Conservation (phyloP, 2,329 filamentous ascomycete species). For the Tolypocladium cylindrosporum region DNA sequence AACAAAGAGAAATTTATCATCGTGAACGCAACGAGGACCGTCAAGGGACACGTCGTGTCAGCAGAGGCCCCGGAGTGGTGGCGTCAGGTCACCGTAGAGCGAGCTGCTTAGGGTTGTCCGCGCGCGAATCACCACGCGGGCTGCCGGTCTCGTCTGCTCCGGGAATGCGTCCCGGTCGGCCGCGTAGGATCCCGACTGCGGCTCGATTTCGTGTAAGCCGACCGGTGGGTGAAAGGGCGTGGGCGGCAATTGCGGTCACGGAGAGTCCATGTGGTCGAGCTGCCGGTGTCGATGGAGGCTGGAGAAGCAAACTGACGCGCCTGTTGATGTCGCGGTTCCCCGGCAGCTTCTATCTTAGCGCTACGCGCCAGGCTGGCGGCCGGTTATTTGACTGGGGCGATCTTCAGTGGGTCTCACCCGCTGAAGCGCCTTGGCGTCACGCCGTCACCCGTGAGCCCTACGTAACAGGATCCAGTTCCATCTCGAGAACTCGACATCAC, state of each 20-base stretch:
- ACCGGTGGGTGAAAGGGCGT: neutral
- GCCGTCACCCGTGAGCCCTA: no score
- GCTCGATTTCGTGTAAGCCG: neutral
- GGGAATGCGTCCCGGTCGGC: neutral
- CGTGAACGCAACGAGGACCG: neutral
- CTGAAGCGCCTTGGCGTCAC: neutral
- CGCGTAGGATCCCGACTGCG: neutral
- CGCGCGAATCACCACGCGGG: neutral
- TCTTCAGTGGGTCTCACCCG: conserved; percentile 1
- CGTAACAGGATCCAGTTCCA: neutral
- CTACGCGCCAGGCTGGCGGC: neutral
- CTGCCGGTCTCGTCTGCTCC: neutral
- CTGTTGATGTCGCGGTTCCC: neutral
- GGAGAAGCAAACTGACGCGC: neutral
- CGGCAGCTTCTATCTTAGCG: neutral
- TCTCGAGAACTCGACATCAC: neutral
- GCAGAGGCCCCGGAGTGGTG: neutral
- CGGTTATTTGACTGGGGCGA: neutral
- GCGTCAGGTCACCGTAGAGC: neutral
- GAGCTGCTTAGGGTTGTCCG: neutral
- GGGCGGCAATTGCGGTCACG: neutral
- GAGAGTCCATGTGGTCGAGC: neutral
- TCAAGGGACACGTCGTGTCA: neutral
- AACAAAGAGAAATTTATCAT: neutral
- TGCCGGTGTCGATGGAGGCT: neutral